Conservation (phyloP, 495 filamentous ascomycete species). For the Halenospora varia region DNA sequence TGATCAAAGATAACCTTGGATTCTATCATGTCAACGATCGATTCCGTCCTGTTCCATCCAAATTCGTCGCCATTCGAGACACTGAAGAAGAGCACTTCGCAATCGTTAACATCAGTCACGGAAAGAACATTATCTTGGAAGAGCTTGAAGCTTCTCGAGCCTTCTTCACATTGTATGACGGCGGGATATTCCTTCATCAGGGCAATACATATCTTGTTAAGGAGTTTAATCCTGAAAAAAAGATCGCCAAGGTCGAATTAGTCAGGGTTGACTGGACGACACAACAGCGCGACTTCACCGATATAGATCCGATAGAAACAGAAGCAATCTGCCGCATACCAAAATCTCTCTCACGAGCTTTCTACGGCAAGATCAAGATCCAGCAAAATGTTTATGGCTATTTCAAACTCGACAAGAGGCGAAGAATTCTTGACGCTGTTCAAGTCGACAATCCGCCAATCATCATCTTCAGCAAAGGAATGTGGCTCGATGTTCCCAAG, state of each 20-base stretch:
- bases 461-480: constrained; percentile 76
- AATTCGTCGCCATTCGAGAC: constrained; percentile 84
- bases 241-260: constrained; percentile 63
- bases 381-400: constrained; percentile 87
- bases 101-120: constrained; percentile 82
- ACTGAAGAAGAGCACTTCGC: constrained; percentile 84
- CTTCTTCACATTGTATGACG: constrained; percentile 95
- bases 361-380: constrained; percentile 80
- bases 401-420: constrained; percentile 84
- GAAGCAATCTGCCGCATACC: constrained; percentile 73
- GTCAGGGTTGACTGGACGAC: constrained; percentile 98
- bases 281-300: constrained; percentile 88
- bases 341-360: constrained; percentile 56
- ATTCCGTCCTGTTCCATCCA: constrained; percentile 81
- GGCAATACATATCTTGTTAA: constrained; percentile 87
- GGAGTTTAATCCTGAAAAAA: constrained; percentile 75
- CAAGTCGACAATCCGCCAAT: constrained; percentile 92
- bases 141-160: constrained; percentile 94
- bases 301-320: constrained; percentile 86
- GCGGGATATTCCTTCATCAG: constrained; percentile 96
- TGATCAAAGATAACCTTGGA: constrained; percentile 67
- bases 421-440: constrained; percentile 85
- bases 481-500: constrained; percentile 93
- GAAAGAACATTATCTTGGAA: constrained; percentile 81
- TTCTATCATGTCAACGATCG: constrained; percentile 89